A percentile compares a stretch with the other conserved stretches of the same genome.
phyloP scores from a whole-genome alignment of 2,329 filamentous ascomycete genomes.

The Diaporthe sp. region DNA sequence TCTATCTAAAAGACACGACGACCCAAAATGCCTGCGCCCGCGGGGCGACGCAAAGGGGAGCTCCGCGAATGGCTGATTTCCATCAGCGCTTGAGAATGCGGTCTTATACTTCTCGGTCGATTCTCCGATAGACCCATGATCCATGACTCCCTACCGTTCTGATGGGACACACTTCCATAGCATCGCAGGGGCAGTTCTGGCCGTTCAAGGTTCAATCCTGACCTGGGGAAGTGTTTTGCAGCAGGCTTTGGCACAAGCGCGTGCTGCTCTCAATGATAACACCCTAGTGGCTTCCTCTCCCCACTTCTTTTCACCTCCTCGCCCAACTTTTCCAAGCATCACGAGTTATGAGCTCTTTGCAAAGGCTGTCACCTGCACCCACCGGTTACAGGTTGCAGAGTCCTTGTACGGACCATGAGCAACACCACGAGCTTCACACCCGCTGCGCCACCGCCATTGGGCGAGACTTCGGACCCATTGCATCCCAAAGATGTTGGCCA shows the following conservation, averaged over 20 bases:
- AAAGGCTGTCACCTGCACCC: neutral
- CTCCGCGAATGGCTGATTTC: neutral
- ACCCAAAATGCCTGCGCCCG: neutral
- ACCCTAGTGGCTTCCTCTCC: neutral
- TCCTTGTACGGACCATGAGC: constrained; percentile 17
- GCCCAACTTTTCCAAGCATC: neutral
- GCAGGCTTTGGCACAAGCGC: neutral
- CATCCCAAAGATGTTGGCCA: neutral
- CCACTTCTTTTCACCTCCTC: neutral
- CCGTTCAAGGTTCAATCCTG: constrained; percentile 9
- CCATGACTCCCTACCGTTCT: constrained; percentile 7
- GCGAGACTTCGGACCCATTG: neutral
- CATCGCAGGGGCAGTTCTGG: neutral
- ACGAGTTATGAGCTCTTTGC: constrained; percentile 13
- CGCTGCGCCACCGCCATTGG: constrained; percentile 13
- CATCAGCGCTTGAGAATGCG: neutral
- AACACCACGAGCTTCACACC: constrained; percentile 4
- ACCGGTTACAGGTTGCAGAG: neutral
- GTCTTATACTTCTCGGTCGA: constrained; percentile 10
- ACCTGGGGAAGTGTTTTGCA: neutral
- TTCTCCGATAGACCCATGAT: constrained; percentile 4
- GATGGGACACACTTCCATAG: constrained; percentile 19
- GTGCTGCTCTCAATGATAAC: constrained; percentile 17
- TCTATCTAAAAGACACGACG: neutral
- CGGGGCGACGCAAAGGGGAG: neutral